Percentiles rank a stretch among this genome's conserved stretches.
These are phyloP conservation scores for Neonothopanus nambi DNA, from an alignment of 1,284 basidiomycete species.

Conservation along the genomic window DNA sequence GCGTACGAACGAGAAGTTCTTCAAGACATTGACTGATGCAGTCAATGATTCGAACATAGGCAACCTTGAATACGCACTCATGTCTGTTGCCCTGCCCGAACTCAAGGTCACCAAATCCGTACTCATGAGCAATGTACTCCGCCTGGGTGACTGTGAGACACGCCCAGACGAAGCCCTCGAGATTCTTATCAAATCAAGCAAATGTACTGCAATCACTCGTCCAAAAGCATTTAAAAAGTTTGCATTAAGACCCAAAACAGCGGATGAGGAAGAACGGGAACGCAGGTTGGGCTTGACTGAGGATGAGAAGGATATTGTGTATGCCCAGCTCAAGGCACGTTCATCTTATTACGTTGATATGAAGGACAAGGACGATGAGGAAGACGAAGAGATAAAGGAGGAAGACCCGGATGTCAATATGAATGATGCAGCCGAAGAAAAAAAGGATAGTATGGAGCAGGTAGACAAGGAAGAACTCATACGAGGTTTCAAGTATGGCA, in stretches of 20 bases:
- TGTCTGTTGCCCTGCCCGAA: slow-evolving; percentile 68
- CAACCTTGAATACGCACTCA: slow-evolving; percentile 70
- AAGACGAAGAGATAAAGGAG: slow-evolving; percentile 38
- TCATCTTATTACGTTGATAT: slow-evolving; percentile 60
- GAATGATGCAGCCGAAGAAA: slow-evolving; percentile 44
- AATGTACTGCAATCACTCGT: slow-evolving; percentile 75
- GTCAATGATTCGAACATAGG: slow-evolving; percentile 60
- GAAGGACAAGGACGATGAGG: slow-evolving; percentile 29
- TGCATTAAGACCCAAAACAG: slow-evolving; percentile 40
- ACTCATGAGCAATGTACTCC: slow-evolving; percentile 62
- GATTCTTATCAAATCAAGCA: slow-evolving; percentile 77
- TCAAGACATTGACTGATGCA: slow-evolving; percentile 48
- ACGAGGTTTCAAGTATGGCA: slow-evolving; percentile 90
- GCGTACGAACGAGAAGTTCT: slow-evolving; percentile 82
- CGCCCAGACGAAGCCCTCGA: slow-evolving; percentile 71
- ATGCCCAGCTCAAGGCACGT: slow-evolving; percentile 55
- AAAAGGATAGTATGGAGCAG: slow-evolving; percentile 39
- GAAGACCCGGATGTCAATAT: slow-evolving; percentile 37
- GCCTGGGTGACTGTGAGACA: slow-evolving; percentile 72
- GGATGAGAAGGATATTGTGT: slow-evolving; percentile 39
- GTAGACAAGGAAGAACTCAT: slow-evolving; percentile 77
- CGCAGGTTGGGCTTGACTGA: slow-evolving; percentile 30
- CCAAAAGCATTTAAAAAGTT: slow-evolving; percentile 87
- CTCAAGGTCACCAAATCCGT: slow-evolving; percentile 69
- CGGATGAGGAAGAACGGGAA: slow-evolving; percentile 29